Evolutionary conservation across 176 grass and related monocot genomes (phyloP).

Genomic region (Thinopyrum elongatum): DNA sequence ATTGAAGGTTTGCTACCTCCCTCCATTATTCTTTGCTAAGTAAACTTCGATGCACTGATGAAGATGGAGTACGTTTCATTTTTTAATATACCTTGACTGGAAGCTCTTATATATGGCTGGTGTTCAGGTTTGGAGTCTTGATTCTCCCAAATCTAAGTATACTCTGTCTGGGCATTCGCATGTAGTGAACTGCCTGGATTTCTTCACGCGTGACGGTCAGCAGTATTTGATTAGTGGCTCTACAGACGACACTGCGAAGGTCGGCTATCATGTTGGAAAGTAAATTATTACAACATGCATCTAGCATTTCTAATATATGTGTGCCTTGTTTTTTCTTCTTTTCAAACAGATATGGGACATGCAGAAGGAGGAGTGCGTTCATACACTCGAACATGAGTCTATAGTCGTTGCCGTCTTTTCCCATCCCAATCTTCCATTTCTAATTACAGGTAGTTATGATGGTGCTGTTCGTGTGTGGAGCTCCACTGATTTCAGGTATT

Average conservation of each 20-base stretch:
- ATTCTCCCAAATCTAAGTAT: not conserved
- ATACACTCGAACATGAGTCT: not conserved
- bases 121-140: not conserved
- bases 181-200: not conserved
- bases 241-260: not conserved
- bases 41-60: not conserved
- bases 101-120: not conserved
- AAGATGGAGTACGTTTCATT: not conserved
- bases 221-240: not conserved
- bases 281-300: not conserved
- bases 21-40: not conserved
- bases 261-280: not conserved
- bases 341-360: not conserved
- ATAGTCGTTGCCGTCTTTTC: fast-evolving
- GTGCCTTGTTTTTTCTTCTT: not conserved
- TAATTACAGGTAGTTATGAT: not conserved
- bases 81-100: not conserved
- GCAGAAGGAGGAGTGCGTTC: not conserved
- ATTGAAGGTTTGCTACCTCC: not conserved
- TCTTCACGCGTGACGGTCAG: not conserved
- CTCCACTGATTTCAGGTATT: not conserved
- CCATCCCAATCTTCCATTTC: not conserved
- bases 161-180: not conserved
- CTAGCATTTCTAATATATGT: not conserved
- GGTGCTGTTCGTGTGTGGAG: not conserved